Evolutionary conservation across 352 stramenopile genomes (phyloP).

Genomic region (Phytophthora fragariae): DNA sequence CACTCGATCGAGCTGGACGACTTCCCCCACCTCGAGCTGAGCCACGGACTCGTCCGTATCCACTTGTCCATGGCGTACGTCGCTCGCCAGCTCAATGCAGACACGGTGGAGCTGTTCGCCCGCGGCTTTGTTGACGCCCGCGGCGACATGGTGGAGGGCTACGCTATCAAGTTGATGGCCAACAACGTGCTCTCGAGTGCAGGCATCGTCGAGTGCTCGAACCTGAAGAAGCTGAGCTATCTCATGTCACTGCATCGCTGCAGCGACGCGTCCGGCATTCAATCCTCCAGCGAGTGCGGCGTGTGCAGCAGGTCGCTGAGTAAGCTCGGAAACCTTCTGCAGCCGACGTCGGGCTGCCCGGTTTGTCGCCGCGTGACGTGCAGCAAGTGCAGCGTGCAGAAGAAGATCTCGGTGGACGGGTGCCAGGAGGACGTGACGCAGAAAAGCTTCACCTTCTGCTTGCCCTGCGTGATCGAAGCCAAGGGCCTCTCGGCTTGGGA

Average conservation of each 20-base stretch:
- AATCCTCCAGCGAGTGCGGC: slow-evolving; percentile 26
- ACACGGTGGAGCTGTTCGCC: slow-evolving; percentile 55
- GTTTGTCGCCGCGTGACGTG: slow-evolving; percentile 43
- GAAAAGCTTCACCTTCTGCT: slow-evolving; percentile 59
- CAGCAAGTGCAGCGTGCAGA: slow-evolving; percentile 55
- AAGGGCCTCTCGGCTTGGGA: slow-evolving; percentile 50
- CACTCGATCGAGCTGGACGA: slow-evolving; percentile 48
- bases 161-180: slow-evolving; percentile 45
- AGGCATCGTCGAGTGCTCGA: slow-evolving; percentile 48
- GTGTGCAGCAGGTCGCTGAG: slow-evolving; percentile 39
- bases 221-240: slow-evolving; percentile 71
- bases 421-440: slow-evolving; percentile 48
- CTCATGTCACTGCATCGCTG: slow-evolving; percentile 42
- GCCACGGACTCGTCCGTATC: slow-evolving; percentile 47
- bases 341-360: slow-evolving; percentile 31
- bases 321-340: slow-evolving; percentile 29
- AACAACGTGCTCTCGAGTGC: slow-evolving; percentile 37
- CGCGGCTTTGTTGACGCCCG: slow-evolving; percentile 54
- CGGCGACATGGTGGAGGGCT: slow-evolving; percentile 48
- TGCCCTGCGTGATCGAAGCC: slow-evolving; percentile 61
- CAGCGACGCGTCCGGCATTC: slow-evolving; percentile 25
- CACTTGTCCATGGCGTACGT: slow-evolving; percentile 60
- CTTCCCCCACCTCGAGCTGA: slow-evolving; percentile 16
- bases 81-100: slow-evolving; percentile 34
- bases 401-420: slow-evolving; percentile 47